Conservation (phyloP, 1,284 basidiomycete species). For the Sphaerobolus stellatus region DNA sequence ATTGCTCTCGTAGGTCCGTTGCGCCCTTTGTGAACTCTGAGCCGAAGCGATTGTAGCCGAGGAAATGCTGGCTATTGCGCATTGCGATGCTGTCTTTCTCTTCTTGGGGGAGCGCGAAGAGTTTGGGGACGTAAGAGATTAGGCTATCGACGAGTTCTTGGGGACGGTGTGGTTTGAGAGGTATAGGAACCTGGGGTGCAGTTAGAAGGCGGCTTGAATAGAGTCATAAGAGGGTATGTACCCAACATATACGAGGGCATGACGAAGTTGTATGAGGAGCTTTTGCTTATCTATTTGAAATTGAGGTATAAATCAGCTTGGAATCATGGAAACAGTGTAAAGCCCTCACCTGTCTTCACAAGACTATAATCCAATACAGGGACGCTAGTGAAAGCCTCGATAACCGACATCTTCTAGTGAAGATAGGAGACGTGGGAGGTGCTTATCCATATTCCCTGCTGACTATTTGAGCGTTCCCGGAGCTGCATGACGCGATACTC, state of each 20-base stretch:
- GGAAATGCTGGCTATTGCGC: slow-evolving; percentile 63
- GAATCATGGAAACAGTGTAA: too few species aligned
- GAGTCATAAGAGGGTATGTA: slow-evolving; percentile 14
- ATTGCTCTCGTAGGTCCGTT: slow-evolving; percentile 66
- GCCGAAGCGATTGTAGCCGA: slow-evolving; percentile 63
- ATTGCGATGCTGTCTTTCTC: slow-evolving; percentile 60
- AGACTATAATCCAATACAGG: slow-evolving; percentile 60
- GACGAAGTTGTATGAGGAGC: slow-evolving; percentile 57
- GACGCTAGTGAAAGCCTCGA: slow-evolving; percentile 48
- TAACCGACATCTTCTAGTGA: slow-evolving; percentile 20
- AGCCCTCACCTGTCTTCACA: slow-evolving; percentile 18
- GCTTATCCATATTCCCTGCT: too few species aligned
- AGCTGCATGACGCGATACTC: too few species aligned
- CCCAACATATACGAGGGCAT: slow-evolving; percentile 64
- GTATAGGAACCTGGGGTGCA: slow-evolving; percentile 51
- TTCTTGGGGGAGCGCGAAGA: slow-evolving; percentile 62
- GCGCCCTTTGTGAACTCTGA: slow-evolving; percentile 62
- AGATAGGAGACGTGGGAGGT: too few species aligned
- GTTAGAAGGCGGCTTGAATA: too few species aligned
- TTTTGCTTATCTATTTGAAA: slow-evolving; percentile 32
- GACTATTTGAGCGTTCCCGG: too few species aligned
- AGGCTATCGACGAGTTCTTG: slow-evolving; percentile 42
- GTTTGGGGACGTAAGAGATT: slow-evolving; percentile 50
- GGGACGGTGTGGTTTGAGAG: slow-evolving; percentile 56
- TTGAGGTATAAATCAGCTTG: neutral